Base-by-base conservation (phyloP, 106 monocot species). In the Dioscorea alata region DNA sequence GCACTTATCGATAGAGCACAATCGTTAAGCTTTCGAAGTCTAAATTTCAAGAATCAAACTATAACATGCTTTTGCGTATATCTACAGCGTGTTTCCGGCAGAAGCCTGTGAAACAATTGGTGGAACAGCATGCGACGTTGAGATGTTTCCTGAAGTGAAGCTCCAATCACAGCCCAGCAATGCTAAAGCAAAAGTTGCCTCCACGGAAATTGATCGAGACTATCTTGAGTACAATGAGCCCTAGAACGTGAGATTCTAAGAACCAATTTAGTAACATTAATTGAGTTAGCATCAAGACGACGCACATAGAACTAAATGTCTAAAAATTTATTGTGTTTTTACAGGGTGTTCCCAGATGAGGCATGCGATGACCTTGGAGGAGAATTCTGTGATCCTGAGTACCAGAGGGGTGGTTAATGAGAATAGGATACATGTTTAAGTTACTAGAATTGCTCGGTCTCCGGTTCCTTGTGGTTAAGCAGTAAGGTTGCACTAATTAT, bases 311-410 rank as follows among this genome's bases (percentile, higher is more conserved):
- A 49, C 4, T 12, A 19, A 33, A 66, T 4, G 65, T 8, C 49
- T 22, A 28, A 28, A 28, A 28, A 28, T 28, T 49, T 12, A 8
- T 49, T 8, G 49, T 60, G 5, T 61, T 48, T 50, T 49, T 67
- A 58, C 78, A 90, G 90, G 71, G 94, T 94, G 31, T 94, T 94
- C 61, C 94, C 81, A 28, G 85, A 68, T 6, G 94, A 94, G 74
- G 90, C 90, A 49, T 90, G 94, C 20, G 94, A 94, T 74, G 80
- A 94, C 67, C 90, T 94, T 59, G 90, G 94, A 60, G 94, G 94
- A 33, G 90, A 94, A 63, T 91, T 94, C 73, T 94, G 90, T 35
- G 79, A 83, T 42, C 67, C 90, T 1, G 85, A 82, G 14, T 90
- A 86, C 49, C 86, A 86, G 51, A 22, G 71, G 24, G 90, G 83